These are phyloP conservation scores for Mycena filopes DNA, from an alignment of 768 basidiomycete species.

Conservation along the genomic window DNA sequence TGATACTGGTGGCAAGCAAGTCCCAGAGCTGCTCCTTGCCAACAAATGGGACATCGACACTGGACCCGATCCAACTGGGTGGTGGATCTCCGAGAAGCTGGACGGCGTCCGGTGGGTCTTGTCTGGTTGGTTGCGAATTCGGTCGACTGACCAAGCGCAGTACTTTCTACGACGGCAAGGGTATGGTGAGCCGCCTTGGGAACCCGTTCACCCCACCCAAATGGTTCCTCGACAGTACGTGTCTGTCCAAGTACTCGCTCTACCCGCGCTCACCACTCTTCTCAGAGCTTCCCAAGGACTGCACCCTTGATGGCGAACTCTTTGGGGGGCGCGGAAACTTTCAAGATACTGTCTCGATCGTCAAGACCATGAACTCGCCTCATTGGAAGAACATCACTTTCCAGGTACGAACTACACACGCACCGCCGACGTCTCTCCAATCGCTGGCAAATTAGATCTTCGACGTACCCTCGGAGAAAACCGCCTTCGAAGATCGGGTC, in stretches of 20 bases:
- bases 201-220: conserved; percentile 67
- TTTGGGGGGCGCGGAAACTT: conserved; percentile 68
- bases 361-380: conserved; percentile 66
- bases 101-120: conserved; percentile 66
- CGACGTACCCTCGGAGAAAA: conserved; percentile 61
- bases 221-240: conserved; percentile 67
- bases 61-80: conserved; percentile 65
- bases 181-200: conserved; percentile 65
- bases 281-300: conserved; percentile 62
- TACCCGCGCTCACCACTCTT: too few relatives aligned
- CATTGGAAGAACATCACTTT: conserved; percentile 67
- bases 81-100: conserved; percentile 72
- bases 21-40: conserved; percentile 62
- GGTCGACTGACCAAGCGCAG: conserved; percentile 42
- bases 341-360: conserved; percentile 67
- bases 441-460: conserved; percentile 54
- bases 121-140: too few relatives aligned
- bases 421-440: neutral
- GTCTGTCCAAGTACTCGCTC: too few relatives aligned
- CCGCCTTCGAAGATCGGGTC: conserved; percentile 64
- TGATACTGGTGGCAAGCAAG: conserved; percentile 41
- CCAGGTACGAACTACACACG: conserved; percentile 48
- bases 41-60: conserved; percentile 67
- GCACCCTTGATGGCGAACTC: conserved; percentile 69
- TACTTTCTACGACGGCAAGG: conserved; percentile 64